These are phyloP conservation scores for Ogataea ramenticola DNA, from an alignment of 805 yeast species.

Conservation along the genomic window DNA sequence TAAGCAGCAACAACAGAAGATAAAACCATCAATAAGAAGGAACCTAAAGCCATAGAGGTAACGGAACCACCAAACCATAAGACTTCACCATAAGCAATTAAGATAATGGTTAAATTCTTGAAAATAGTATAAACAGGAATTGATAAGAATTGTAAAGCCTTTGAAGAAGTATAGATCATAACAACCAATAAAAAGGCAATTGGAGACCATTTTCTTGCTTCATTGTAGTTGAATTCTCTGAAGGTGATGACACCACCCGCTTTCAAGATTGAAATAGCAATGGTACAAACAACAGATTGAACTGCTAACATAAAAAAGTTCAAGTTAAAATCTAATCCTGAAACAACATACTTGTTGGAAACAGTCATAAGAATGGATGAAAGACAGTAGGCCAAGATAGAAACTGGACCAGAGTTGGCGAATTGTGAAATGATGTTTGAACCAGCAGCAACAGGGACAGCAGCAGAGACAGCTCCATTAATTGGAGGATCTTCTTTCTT, in stretches of 20 bases:
- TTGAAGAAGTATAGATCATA: conserved; percentile 95
- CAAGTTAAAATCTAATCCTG: conserved; percentile 64
- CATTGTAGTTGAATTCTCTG: conserved; percentile 77
- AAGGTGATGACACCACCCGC: conserved; percentile 70
- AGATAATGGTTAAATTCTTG: conserved; percentile 92
- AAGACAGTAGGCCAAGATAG: conserved; percentile 78
- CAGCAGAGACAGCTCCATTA: neutral
- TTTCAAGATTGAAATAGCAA: conserved; percentile 67
- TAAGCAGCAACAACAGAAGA: conserved; percentile 95
- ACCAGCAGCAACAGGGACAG: conserved; percentile 11
- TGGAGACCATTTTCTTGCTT: conserved; percentile 95
- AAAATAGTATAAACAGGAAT: conserved; percentile 97
- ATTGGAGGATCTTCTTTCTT: conserved; percentile 21
- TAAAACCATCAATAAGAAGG: conserved; percentile 86
- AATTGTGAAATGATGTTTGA: conserved; percentile 12
- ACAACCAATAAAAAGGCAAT: conserved; percentile 81
- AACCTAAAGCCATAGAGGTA: conserved; percentile 80
- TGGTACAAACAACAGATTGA: conserved; percentile 79
- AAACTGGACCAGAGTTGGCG: conserved; percentile 54
- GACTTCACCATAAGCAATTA: conserved; percentile 98
- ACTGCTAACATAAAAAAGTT: conserved; percentile 85
- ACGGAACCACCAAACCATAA: conserved; percentile 94
- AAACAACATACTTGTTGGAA: conserved; percentile 90
- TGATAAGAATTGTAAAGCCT: conserved; percentile 84
- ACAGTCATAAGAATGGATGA: conserved; percentile 97